A percentile compares a stretch with the other conserved stretches of the same genome.
Evolutionary conservation across 2,329 filamentous ascomycete species (phyloP).

Genomic region (Colletotrichum nymphaeae): DNA sequence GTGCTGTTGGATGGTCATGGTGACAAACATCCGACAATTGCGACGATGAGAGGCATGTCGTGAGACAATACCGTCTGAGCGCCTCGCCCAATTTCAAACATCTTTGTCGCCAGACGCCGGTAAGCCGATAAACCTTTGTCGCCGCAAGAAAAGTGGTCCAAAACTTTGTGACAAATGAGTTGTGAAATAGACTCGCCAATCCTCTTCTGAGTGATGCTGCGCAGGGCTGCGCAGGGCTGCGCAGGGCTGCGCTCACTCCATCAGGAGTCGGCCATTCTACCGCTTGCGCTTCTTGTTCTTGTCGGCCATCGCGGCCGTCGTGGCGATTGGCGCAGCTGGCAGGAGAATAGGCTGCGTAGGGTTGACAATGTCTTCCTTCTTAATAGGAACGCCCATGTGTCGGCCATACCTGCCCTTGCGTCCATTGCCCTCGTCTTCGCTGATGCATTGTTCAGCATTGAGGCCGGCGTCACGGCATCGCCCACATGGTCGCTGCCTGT

Average conservation of each 20-base stretch:
- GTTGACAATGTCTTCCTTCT: conserved; percentile 63
- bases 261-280: conserved; percentile 45
- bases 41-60: not conserved
- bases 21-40: conserved; percentile 11
- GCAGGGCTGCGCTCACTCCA: not conserved
- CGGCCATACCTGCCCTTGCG: conserved; percentile 91
- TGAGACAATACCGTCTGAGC: not conserved
- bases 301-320: conserved; percentile 51
- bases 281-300: conserved; percentile 74
- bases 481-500: conserved; percentile 93
- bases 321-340: conserved; percentile 57
- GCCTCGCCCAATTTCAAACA: not conserved
- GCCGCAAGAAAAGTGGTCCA: conserved; percentile 17
- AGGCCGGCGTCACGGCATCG: conserved; percentile 97
- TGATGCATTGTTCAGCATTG: conserved; percentile 91
- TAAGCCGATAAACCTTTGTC: conserved; percentile 1
- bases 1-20: conserved; percentile 22
- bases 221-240: not conserved
- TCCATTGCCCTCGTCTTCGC: conserved; percentile 97
- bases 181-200: not conserved
- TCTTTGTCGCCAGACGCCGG: conserved; percentile 13
- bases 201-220: not conserved
- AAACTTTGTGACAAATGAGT: not conserved
- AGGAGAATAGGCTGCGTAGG: conserved; percentile 51
- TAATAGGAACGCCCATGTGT: conserved; percentile 76